Conservation (phyloP, 352 stramenopile genomes). For the Globisporangium alternatum region DNA sequence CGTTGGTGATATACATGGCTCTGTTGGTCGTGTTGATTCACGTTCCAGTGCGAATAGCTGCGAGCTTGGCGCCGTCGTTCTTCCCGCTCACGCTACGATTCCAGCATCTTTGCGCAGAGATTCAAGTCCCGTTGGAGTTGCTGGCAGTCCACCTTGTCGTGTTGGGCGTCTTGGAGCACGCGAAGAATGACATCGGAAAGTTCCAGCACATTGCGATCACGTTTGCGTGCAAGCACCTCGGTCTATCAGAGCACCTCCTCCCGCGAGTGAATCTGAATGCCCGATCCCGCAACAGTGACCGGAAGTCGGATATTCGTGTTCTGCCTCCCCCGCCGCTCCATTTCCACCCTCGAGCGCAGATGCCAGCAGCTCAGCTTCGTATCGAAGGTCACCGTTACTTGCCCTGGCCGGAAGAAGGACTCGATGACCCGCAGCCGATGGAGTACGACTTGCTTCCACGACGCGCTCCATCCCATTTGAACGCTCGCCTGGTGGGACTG, state of each 20-base stretch:
- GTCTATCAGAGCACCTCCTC: conserved; percentile 67
- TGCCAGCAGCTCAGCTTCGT: conserved; percentile 67
- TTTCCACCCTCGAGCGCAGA: conserved; percentile 70
- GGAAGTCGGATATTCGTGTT: conserved; percentile 36
- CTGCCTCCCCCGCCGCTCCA: conserved; percentile 71
- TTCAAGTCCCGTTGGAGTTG: conserved; percentile 96
- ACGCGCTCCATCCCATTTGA: conserved; percentile 46
- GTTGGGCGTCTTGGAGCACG: conserved; percentile 91
- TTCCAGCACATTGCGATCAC: conserved; percentile 66
- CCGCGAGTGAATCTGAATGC: conserved; percentile 40
- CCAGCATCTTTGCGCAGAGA: conserved; percentile 90
- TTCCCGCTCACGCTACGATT: conserved; percentile 86
- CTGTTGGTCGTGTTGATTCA: conserved; percentile 88
- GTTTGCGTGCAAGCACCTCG: conserved; percentile 57
- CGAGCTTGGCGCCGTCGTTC: conserved; percentile 42
- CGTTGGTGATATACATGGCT: conserved; percentile 88
- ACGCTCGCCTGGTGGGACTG: conserved; percentile 48
- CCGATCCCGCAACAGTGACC: conserved; percentile 19
- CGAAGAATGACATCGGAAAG: conserved; percentile 83
- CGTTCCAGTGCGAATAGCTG: conserved; percentile 71
- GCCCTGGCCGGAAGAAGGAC: conserved; percentile 79
- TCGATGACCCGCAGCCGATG: conserved; percentile 61
- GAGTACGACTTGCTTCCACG: conserved; percentile 74
- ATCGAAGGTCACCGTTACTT: conserved; percentile 74
- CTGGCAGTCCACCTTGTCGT: conserved; percentile 95